Percentiles rank a stretch among this genome's conserved stretches.
Evolutionary conservation across 1,284 basidiomycete genomes (phyloP).

Genomic region (Xanthoconium separans): DNA sequence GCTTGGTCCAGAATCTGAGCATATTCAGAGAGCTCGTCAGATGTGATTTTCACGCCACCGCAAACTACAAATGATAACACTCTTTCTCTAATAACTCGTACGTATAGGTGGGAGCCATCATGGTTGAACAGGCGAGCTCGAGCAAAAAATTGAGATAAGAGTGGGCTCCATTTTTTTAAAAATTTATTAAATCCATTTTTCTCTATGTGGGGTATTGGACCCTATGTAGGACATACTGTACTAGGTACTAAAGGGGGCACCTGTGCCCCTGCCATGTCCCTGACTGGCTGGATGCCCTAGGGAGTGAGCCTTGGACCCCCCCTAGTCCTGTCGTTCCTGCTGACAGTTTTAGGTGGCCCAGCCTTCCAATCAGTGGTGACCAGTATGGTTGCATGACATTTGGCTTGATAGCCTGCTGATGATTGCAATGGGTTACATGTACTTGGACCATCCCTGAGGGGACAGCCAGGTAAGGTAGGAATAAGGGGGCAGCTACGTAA

Average conservation of each 20-base stretch:
- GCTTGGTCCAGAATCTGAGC: conserved; percentile 38
- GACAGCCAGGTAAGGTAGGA: neutral
- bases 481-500: neutral
- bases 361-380: neutral
- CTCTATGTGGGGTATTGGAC: neutral
- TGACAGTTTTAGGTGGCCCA: neutral
- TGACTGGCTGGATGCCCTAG: neutral
- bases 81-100: conserved; percentile 44
- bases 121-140: conserved; percentile 70
- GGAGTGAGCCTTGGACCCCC: neutral
- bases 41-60: conserved; percentile 52
- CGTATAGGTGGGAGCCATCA: conserved; percentile 63
- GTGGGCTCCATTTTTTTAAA: too few relatives aligned
- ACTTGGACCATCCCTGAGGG: neutral
- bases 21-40: conserved; percentile 52
- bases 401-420: too few relatives aligned
- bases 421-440: neutral
- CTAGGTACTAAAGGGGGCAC: neutral
- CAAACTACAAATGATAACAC: conserved; percentile 30
- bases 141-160: conserved; percentile 67
- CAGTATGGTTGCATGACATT: neutral
- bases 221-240: too few relatives aligned
- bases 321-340: neutral
- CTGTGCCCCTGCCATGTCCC: neutral
- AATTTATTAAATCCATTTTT: neutral